Evolutionary conservation across 768 basidiomycete species (phyloP).

Genomic region (Leucocoprinus birnbaumii): DNA sequence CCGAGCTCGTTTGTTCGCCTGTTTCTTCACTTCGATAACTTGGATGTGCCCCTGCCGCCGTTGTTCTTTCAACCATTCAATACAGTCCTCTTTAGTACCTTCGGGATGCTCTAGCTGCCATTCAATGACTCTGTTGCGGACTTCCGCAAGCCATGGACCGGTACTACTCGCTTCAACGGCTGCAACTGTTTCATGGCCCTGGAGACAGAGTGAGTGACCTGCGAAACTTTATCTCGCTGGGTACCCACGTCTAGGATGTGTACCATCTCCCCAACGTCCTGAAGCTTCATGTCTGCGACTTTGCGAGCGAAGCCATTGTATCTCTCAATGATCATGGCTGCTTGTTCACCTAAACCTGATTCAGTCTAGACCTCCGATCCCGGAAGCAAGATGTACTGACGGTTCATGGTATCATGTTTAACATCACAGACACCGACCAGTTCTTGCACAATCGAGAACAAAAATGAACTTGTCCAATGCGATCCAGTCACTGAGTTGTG

Average conservation of each 20-base stretch:
- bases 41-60: constrained; percentile 36
- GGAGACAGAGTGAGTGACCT: neutral
- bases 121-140: constrained; percentile 64
- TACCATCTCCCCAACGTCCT: constrained; percentile 59
- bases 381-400: constrained; percentile 28
- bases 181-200: constrained; percentile 71
- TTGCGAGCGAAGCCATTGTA: constrained; percentile 68
- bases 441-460: constrained; percentile 78
- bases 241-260: constrained; percentile 75
- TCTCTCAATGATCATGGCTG: constrained; percentile 43
- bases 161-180: constrained; percentile 51
- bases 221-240: neutral
- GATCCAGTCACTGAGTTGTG: constrained; percentile 62
- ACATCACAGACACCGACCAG: constrained; percentile 52
- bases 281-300: constrained; percentile 62
- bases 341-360: constrained; percentile 34
- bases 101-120: constrained; percentile 86
- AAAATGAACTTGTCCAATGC: constrained; percentile 67
- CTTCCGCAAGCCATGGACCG: constrained; percentile 68
- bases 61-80: constrained; percentile 64
- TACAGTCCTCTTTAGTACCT: constrained; percentile 63
- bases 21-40: constrained; percentile 23
- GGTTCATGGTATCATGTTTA: constrained; percentile 35
- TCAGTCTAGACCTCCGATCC: constrained; percentile 2
- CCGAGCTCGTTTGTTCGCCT: constrained; percentile 35